Percentiles rank a stretch among this genome's conserved stretches.
These are phyloP conservation scores for Magnolia sinica DNA, from an alignment of 164 flowering plant genomes.

Conservation along the genomic window DNA sequence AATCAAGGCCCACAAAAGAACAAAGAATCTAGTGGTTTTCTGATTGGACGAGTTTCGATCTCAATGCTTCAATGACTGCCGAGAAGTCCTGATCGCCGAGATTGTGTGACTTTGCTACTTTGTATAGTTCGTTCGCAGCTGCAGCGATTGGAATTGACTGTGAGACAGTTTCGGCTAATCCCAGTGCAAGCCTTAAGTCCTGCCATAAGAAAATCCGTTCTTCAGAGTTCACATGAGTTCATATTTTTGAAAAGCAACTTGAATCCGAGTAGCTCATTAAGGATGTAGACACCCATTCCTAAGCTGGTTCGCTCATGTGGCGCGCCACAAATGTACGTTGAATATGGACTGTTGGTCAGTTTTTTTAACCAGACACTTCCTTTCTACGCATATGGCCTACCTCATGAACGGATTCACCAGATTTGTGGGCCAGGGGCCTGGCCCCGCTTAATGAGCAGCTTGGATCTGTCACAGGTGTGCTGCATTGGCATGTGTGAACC, in stretches of 20 bases:
- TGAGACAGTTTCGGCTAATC: conserved; percentile 39
- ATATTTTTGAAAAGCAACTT: neutral
- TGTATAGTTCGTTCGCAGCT: conserved; percentile 85
- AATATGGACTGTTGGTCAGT: too few relatives aligned
- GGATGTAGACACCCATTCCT: neutral
- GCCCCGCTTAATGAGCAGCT: too few relatives aligned
- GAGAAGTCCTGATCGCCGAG: conserved; percentile 84
- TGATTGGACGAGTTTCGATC: conserved; percentile 29
- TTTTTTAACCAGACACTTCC: too few relatives aligned
- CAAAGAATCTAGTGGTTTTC: conserved; percentile 3
- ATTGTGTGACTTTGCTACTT: conserved; percentile 80
- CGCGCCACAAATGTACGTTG: neutral
- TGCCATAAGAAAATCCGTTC: conserved; percentile 21
- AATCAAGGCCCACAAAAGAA: neutral
- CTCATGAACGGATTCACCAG: neutral
- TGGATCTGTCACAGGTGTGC: too few relatives aligned
- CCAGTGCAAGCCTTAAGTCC: conserved; percentile 80
- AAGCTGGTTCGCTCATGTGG: neutral
- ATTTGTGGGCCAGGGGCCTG: too few relatives aligned
- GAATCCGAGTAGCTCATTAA: neutral
- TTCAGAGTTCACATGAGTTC: conserved; percentile 5
- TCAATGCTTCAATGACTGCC: conserved; percentile 84
- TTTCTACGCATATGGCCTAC: neutral
- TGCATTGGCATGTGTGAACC: neutral
- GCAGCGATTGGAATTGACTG: conserved; percentile 92